Evolutionary conservation across 2,329 filamentous ascomycete genomes (phyloP), one percentile per base, ranked within the genome.

Genomic region (Dactylellina parvicollis): DNA sequence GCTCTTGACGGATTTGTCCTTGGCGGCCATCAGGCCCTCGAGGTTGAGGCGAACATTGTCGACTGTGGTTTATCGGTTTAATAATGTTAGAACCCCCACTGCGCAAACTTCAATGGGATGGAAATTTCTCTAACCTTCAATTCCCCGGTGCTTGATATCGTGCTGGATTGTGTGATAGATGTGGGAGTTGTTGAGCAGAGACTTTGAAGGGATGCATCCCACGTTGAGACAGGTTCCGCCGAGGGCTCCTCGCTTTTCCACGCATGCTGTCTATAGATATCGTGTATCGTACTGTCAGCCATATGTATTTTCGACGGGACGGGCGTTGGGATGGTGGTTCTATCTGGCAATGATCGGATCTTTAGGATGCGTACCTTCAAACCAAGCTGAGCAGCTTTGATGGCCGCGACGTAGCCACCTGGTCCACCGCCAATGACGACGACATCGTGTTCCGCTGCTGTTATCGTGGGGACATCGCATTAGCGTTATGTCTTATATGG

Each of bases 161-260:
- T 99, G 94, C 75, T 96, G 88, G 80, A 97, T 90, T 84, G 93
- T 90, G 85, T 98, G 94, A 86, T 98, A 98, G 74, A 98, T 87
- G 83, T 97, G 92, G 79, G 95, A 97, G 87, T 98, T 98, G 89
- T 98, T 99, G 82, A 99, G 91, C 78, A 99, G 92, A 75, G 95
- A 97, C 85, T 99, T 99, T 77, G 95, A 99, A 77, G 95, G 95
- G 81, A 99, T 99, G 85, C 95, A 99, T 84, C 95, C 95, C 80
- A 99, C 95, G 82, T 99, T 99, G 80, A 99, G 85, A 86, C 95
- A 99, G 80, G 95, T 99, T 81, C 95, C 95, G 80, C 95, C 95
- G 79, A 99, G 89, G 74, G 88, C 86, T 78, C 95, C 95, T 81
- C 95, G 92, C 87, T 99, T 99, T 85, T 99, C 95, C 84, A 99